Base-by-base conservation (phyloP, 2,329 filamentous ascomycete genomes). In the Epichloe coenophiala region DNA sequence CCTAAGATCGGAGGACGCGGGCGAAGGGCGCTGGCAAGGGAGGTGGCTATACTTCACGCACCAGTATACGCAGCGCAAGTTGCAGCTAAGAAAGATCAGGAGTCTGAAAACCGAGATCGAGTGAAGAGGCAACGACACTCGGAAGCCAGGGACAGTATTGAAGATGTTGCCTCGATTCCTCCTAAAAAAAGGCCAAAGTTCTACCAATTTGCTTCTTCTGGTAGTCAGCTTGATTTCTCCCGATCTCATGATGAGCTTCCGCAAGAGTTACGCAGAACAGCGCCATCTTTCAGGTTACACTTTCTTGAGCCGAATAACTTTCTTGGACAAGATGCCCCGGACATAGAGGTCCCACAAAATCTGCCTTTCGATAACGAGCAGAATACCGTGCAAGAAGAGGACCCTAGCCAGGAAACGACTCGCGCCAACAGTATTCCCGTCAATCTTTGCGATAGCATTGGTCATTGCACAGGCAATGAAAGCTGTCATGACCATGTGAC, bases 41-140 rank as follows among this genome's bases (percentile, higher is more conserved):
- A 73, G 47, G 67, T 78, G 17, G 72, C 74, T 37, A 65, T 70
- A n/a, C 59, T 78, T 31, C 67, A 70, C 48, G 75, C 75, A 2
- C 75, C 75, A 3, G 71, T 76, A 31, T 78, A 78, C 58, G 65
- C 60, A n/a, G 65, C 65, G 8, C 66, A 68, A 54, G 51, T 62
- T 45, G 61, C 65, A 12, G 60, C 63, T 9, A 68, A 67, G 53
- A 63, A 62, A 36, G 58, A 54, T 2, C 49, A 55, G 4, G 59
- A 61, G 36, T 53, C 54, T 6, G 63, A 61, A 31, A 51, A 53
- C 21, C 38, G 48, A n/a, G 51, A 51, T 40, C 47, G 54, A 40
- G 17, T 35, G 19, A 59, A 59, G 44, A 55, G 52, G 23, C 42
- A 33, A 33, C 48, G 51, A 39, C 47, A 38, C n/a, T 47, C 49